Evolutionary conservation across 1,284 basidiomycete genomes (phyloP).

Genomic region (Phellinidium pouzarii): DNA sequence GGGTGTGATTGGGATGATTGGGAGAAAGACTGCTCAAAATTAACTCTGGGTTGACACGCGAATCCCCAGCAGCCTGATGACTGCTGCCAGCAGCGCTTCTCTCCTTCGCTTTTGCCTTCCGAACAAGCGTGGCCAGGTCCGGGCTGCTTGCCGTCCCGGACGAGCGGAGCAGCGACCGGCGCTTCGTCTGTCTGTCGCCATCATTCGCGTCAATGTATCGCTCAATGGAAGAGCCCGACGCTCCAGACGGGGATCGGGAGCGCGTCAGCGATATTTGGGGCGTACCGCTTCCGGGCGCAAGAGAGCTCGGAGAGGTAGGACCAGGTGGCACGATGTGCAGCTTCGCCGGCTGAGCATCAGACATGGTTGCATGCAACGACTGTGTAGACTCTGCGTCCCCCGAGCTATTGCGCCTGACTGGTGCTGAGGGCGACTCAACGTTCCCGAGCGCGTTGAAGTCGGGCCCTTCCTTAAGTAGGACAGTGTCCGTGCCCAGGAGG

Average conservation of each 20-base stretch:
- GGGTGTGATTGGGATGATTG: constrained; percentile 13
- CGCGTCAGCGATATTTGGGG: constrained; percentile 19
- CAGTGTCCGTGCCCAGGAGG: constrained; percentile 55
- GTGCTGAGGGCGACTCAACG: constrained; percentile 34
- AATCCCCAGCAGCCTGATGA: background rate
- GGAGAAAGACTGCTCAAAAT: constrained; percentile 11
- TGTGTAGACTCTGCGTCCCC: constrained; percentile 27
- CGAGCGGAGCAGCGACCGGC: constrained; percentile 81
- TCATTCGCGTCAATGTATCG: constrained; percentile 60
- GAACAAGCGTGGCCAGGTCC: constrained; percentile 76
- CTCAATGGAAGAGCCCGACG: constrained; percentile 43
- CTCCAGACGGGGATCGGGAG: constrained; percentile 32
- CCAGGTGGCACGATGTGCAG: constrained; percentile 25
- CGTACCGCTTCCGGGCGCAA: constrained; percentile 18
- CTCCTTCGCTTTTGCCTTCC: constrained; percentile 78
- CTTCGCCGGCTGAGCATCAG: constrained; percentile 34
- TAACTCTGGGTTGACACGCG: background rate
- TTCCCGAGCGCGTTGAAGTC: constrained; percentile 59
- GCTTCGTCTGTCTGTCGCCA: constrained; percentile 58
- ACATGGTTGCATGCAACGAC: constrained; percentile 21
- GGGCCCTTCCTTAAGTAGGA: constrained; percentile 57
- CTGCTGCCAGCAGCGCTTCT: constrained; percentile 32
- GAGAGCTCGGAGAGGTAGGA: constrained; percentile 18
- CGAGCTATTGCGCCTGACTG: constrained; percentile 20
- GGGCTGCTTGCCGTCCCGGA: constrained; percentile 83